phyloP scores from a whole-genome alignment of 2,329 filamentous ascomycete genomes.

The Seiridium cupressi region DNA sequence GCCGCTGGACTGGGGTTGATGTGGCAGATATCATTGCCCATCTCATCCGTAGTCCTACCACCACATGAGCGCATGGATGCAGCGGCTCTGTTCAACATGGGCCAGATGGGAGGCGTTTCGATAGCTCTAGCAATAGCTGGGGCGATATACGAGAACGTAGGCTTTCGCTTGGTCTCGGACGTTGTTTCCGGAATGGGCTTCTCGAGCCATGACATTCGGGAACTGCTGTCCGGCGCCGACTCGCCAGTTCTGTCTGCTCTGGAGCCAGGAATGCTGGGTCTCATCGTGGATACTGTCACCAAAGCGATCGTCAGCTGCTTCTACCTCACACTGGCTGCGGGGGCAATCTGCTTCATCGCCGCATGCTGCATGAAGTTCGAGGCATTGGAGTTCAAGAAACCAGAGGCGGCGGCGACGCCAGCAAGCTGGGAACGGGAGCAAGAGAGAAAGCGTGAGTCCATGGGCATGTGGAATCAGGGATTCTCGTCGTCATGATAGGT shows the following conservation, averaged over 20 bases:
- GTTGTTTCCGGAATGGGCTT: constrained; percentile 16
- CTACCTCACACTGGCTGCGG: constrained; percentile 23
- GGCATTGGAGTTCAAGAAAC: constrained; percentile 19
- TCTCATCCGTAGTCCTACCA: constrained; percentile 24
- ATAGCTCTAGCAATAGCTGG: constrained; percentile 25
- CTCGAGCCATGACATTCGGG: constrained; percentile 22
- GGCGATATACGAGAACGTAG: constrained; percentile 29
- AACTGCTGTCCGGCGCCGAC: constrained; percentile 24
- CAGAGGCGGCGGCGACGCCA: not conserved
- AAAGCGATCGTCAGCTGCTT: constrained; percentile 23
- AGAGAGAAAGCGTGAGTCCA: no score
- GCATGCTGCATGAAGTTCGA: constrained; percentile 27
- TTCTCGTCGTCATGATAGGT: no score
- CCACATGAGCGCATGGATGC: constrained; percentile 27
- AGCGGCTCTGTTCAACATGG: constrained; percentile 31
- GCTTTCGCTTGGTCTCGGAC: constrained; percentile 18
- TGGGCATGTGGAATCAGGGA: no score
- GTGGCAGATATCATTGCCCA: constrained; percentile 28
- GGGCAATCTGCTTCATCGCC: constrained; percentile 21
- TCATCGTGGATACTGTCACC: constrained; percentile 22
- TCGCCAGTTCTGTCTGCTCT: constrained; percentile 19
- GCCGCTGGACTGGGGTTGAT: constrained; percentile 29
- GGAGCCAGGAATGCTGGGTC: constrained; percentile 12
- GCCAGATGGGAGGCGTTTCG: constrained; percentile 28
- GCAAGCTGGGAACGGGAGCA: not conserved